A percentile compares a stretch with the other conserved stretches of the same genome.
Conservation (phyloP, 2,329 filamentous ascomycete genomes). For the Cercospora berteroae region DNA sequence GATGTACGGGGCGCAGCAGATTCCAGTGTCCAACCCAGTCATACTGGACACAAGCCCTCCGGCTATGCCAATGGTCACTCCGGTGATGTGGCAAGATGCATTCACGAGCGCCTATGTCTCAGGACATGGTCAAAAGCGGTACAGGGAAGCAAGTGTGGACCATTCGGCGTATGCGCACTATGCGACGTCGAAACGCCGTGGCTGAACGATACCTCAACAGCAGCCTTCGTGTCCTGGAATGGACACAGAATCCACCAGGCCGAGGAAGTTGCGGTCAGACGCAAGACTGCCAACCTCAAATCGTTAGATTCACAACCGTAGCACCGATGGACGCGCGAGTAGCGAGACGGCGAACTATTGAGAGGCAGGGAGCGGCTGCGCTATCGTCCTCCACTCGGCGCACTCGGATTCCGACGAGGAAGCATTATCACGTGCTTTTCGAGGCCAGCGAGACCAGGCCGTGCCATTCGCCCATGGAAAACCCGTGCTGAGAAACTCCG, state of each 20-base stretch:
- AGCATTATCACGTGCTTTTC: background rate
- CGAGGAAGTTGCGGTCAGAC: conserved; percentile 11
- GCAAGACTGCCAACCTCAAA: background rate
- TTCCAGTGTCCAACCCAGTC: conserved; percentile 22
- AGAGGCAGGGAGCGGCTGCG: background rate
- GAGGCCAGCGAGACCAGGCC: background rate
- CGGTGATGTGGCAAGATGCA: conserved; percentile 53
- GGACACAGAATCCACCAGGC: background rate
- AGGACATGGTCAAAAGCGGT: conserved; percentile 44
- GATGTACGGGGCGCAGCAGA: conserved; percentile 27
- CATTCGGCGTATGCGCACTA: conserved; percentile 24
- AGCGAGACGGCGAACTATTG: background rate
- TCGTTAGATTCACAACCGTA: background rate
- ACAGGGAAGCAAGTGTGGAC: conserved; percentile 44
- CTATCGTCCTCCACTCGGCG: background rate
- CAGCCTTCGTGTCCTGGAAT: background rate
- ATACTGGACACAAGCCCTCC: conserved; percentile 23
- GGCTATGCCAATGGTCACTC: conserved; percentile 43
- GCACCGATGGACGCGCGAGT: background rate
- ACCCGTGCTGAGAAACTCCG: background rate
- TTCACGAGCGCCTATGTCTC: conserved; percentile 41
- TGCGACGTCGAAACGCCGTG: conserved; percentile 24
- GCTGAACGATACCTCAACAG: conserved; percentile 12
- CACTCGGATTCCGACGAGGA: background rate
- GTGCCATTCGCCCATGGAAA: background rate